These are phyloP conservation scores for Colletotrichum kahawae DNA, from an alignment of 2,329 filamentous ascomycete species.

Conservation along the genomic window DNA sequence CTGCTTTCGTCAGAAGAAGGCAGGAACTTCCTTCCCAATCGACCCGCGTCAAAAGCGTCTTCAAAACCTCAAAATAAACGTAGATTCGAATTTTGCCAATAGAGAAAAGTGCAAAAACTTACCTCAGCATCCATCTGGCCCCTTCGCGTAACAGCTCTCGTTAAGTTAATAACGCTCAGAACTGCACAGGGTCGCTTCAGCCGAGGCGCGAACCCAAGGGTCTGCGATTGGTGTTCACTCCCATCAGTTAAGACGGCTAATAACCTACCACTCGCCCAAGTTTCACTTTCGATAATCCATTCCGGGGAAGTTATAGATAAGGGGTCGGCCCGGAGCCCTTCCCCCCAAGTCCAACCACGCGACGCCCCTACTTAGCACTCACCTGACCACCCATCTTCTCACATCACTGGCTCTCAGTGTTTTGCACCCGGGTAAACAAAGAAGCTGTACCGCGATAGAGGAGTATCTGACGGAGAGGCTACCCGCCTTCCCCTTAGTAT, in stretches of 20 bases:
- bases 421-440: neutral
- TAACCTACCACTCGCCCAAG: neutral
- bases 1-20: neutral
- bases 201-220: neutral
- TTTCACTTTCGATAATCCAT: neutral
- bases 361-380: neutral
- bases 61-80: neutral
- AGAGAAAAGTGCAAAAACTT: neutral
- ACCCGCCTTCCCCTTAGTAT: neutral
- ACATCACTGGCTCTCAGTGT: neutral
- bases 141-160: neutral
- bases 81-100: neutral
- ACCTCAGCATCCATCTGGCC: neutral
- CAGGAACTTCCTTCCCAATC: neutral
- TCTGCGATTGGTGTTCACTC: neutral
- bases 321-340: neutral
- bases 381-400: neutral
- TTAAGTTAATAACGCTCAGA: neutral
- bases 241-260: neutral
- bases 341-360: neutral
- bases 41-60: neutral
- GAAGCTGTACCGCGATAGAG: neutral
- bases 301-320: neutral
- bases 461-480: neutral
- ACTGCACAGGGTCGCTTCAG: neutral